These are phyloP conservation scores for Colletotrichum sansevieriae DNA, from an alignment of 2,329 filamentous ascomycete species.

Conservation along the genomic window DNA sequence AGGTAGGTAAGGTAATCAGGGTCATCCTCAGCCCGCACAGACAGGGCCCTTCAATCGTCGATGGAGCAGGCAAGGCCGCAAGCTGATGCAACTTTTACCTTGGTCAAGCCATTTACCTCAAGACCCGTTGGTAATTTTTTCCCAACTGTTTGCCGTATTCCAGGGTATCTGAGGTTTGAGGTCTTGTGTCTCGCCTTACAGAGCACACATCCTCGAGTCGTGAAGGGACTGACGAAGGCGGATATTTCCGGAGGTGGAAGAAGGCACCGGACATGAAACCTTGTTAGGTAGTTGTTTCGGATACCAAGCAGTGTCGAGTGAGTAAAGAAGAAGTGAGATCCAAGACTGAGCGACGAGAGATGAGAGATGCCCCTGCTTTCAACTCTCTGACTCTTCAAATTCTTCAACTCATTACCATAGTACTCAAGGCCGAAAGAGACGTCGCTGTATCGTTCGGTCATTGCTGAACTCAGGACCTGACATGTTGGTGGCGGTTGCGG, in stretches of 20 bases:
- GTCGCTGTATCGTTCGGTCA: too few species aligned
- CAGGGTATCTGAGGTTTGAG: conserved; percentile 7
- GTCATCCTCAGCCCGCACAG: conserved; percentile 23
- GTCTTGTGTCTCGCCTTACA: conserved; percentile 10
- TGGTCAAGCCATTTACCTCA: conserved; percentile 18
- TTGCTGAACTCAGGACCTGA: too few species aligned
- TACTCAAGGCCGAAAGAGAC: too few species aligned
- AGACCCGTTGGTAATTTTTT: not conserved
- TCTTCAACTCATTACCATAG: too few species aligned
- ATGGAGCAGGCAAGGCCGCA: conserved; percentile 17
- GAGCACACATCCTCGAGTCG: not conserved
- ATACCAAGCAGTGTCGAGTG: not conserved
- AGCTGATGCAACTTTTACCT: not conserved
- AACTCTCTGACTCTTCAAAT: too few species aligned
- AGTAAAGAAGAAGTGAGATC: too few species aligned
- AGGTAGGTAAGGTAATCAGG: conserved; percentile 4
- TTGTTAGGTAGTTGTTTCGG: conserved; percentile 32
- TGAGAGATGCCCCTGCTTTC: too few species aligned
- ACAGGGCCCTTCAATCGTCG: conserved; percentile 13
- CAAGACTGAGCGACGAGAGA: not conserved
- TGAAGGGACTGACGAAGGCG: conserved; percentile 6
- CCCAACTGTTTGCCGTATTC: not conserved
- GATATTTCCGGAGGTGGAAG: conserved; percentile 16
- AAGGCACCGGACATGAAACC: conserved; percentile 18
- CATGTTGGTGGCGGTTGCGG: too few species aligned